Conservation (phyloP, 2,329 filamentous ascomycete species). For the Aureobasidium leucospermi region DNA sequence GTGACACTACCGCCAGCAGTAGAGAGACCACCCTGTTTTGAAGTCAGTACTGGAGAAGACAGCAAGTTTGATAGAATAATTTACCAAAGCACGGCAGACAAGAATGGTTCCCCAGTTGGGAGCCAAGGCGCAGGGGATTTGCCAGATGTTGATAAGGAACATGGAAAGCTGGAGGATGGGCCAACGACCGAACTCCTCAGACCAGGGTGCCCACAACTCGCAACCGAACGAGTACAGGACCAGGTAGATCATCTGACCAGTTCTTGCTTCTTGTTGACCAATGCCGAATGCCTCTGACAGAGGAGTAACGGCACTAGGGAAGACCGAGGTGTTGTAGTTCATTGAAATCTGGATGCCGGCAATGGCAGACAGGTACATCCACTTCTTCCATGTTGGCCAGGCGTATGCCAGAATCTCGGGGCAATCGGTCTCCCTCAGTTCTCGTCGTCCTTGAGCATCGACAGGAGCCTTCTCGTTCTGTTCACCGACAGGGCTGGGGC, state of each 20-base stretch:
- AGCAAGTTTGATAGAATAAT: constrained; percentile 38
- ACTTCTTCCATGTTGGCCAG: constrained; percentile 41
- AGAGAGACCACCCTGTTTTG: constrained; percentile 30
- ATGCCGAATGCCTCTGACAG: constrained; percentile 58
- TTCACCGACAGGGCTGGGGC: constrained; percentile 9
- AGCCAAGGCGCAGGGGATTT: constrained; percentile 49
- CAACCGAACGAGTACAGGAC: constrained; percentile 78
- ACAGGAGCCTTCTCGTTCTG: constrained; percentile 10
- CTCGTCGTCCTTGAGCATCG: constrained; percentile 17
- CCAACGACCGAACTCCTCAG: constrained; percentile 72
- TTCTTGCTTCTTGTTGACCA: constrained; percentile 59
- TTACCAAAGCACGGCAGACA: constrained; percentile 41
- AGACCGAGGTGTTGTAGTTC: constrained; percentile 46
- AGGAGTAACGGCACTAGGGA: constrained; percentile 37
- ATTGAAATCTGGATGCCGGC: constrained; percentile 44
- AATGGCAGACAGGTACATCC: constrained; percentile 40
- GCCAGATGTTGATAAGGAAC: constrained; percentile 70
- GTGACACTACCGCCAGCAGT: constrained; percentile 58
- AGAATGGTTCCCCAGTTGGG: constrained; percentile 37
- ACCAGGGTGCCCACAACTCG: constrained; percentile 84
- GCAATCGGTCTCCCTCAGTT: constrained; percentile 16
- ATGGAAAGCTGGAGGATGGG: constrained; percentile 67
- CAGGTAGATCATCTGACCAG: constrained; percentile 71
- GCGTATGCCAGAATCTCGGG: constrained; percentile 36
- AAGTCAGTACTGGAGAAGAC: constrained; percentile 27